Evolutionary conservation across 148 eudicot genomes (phyloP), one percentile per base, ranked within the genome.

Genomic region (Selenicereus undatus): DNA sequence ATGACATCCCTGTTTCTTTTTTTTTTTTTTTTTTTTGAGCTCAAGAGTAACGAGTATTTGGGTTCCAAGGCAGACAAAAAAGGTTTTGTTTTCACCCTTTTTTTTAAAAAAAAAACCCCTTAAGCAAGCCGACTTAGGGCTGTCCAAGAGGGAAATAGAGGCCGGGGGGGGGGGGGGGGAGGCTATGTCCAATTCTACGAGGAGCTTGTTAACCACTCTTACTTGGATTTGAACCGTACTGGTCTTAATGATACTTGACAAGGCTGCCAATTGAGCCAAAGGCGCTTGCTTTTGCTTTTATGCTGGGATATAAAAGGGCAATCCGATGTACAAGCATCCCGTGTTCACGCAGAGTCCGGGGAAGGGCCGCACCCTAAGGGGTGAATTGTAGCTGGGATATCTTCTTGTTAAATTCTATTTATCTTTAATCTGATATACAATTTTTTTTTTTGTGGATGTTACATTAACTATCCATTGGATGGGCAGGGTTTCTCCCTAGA

Each of bases 401-500:
- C 16, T 18, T 42, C 75, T 42, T 42, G 45, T 39, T 4, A 72
- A 20, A 72, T 22, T 42, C 3, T 72, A 22, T 72, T 18, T 42
- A 72, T 72, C 21, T 21, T 36, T 0, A 9, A 7, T 21, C 52
- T 72, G 42, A 42, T 21, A 39, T 45, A 32, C 32, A 32, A 32
- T 14, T 24, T 45, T 2, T 39, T 73, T 36, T 42, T 0, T 3
- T 65, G 22, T 11, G 64, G 39, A 65, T 32, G 24, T 74, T 45
- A 21, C 71, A 22, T 45, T 29, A 10, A 79, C 36, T 30, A 39
- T 35, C 21, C 60, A 35, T 80, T 36, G 81, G 81, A 35, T 87
- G 81, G 78, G 14, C 91, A 96, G 99, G 99, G 99, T 68, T 86
- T 96, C 88, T 90, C 95, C 30, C 60, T 96, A 26, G 91, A 92